Percentiles rank a stretch among this genome's conserved stretches.
These are phyloP conservation scores for Lizanozyma gosingica DNA, from an alignment of 1,139 yeast genomes.

Conservation along the genomic window DNA sequence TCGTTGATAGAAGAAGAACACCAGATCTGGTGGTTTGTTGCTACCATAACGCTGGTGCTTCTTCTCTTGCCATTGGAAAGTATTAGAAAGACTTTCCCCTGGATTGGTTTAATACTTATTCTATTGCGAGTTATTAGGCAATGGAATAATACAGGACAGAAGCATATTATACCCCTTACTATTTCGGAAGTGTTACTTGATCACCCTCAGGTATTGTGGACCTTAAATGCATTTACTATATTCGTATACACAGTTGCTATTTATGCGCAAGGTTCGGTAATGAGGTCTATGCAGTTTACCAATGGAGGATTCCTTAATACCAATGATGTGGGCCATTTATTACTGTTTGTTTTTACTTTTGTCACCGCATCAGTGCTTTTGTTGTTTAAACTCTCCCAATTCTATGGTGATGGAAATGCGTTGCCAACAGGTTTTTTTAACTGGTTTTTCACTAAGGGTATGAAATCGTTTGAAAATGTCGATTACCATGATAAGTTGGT, in stretches of 20 bases:
- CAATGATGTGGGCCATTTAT: constrained; percentile 17
- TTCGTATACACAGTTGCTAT: constrained; percentile 12
- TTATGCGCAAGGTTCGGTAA: constrained; percentile 21
- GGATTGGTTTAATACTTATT: constrained; percentile 21
- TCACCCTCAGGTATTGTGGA: constrained; percentile 38
- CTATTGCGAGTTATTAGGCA: constrained; percentile 60
- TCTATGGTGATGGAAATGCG: constrained; percentile 42
- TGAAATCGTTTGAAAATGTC: not conserved
- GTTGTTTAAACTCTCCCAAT: constrained; percentile 52
- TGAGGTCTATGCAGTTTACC: not conserved
- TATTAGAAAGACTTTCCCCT: constrained; percentile 1
- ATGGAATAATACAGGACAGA: constrained; percentile 92
- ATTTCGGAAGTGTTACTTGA: constrained; percentile 38
- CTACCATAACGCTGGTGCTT: constrained; percentile 18
- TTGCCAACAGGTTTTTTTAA: constrained; percentile 30
- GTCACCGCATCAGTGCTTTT: constrained; percentile 32
- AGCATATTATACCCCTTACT: constrained; percentile 40
- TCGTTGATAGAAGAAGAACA: constrained; percentile 96
- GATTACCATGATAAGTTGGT: not conserved
- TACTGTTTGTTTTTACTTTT: constrained; percentile 32
- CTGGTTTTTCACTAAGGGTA: constrained; percentile 13
- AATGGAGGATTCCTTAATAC: constrained; percentile 2
- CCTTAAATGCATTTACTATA: constrained; percentile 34
- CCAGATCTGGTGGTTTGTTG: constrained; percentile 89
- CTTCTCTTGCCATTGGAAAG: constrained; percentile 5